phyloP scores from a whole-genome alignment of 2,329 filamentous ascomycete genomes.

The Ascochyta pisi region DNA sequence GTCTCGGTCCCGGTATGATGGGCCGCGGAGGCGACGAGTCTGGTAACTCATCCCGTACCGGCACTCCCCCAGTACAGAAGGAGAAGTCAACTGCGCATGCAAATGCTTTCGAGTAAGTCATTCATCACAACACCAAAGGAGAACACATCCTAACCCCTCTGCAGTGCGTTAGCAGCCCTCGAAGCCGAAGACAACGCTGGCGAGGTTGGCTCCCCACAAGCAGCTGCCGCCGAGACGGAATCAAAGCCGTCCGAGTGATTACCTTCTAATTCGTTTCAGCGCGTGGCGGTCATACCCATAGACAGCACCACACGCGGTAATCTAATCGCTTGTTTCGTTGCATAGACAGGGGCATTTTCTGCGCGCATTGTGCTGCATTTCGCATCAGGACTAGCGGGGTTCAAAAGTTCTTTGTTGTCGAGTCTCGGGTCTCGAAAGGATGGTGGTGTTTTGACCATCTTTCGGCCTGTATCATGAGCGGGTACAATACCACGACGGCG shows the following conservation, averaged over 20 bases:
- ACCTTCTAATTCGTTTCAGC: conserved; percentile 43
- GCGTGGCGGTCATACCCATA: conserved; percentile 47
- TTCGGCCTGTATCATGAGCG: conserved; percentile 22
- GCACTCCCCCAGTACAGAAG: conserved; percentile 77
- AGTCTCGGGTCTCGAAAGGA: conserved; percentile 19
- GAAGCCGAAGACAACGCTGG: conserved; percentile 64
- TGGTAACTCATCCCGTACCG: conserved; percentile 84
- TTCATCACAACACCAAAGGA: neutral
- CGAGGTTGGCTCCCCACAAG: conserved; percentile 69
- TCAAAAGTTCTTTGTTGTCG: conserved; percentile 39
- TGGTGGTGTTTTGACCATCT: conserved; percentile 27
- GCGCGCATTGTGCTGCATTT: conserved; percentile 50
- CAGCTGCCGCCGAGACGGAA: conserved; percentile 56
- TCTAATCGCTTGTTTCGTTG: conserved; percentile 51
- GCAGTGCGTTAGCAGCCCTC: conserved; percentile 61
- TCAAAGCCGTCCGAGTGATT: conserved; percentile 49
- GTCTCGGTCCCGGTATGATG: conserved; percentile 72
- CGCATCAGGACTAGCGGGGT: conserved; percentile 30
- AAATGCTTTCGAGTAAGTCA: conserved; percentile 90
- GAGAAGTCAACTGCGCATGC: conserved; percentile 70
- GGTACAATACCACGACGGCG: conserved; percentile 35
- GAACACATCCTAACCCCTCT: conserved; percentile 25
- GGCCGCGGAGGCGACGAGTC: conserved; percentile 79
- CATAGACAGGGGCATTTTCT: conserved; percentile 50
- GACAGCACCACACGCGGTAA: conserved; percentile 46